Evolutionary conservation across 1,284 basidiomycete genomes (phyloP).

Genomic region (Earliella scabrosa): DNA sequence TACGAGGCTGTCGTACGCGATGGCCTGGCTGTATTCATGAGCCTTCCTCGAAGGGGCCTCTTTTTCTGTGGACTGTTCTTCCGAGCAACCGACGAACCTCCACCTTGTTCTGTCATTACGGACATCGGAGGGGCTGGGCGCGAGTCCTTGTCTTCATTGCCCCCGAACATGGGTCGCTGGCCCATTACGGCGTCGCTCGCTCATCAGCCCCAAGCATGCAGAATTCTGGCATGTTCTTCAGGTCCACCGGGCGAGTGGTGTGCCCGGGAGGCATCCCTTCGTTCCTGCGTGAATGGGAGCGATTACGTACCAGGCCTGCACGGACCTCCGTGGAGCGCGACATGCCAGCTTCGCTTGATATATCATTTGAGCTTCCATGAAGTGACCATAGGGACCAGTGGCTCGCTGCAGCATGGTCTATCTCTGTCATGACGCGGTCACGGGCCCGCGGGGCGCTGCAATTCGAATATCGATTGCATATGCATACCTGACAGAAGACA

Average conservation of each 20-base stretch:
- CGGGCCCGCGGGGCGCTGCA: conserved; percentile 5
- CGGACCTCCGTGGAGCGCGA: conserved; percentile 16
- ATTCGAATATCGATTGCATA: conserved; percentile 2
- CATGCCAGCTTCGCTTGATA: conserved; percentile 11
- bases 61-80: neutral
- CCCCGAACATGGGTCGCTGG: conserved; percentile 1
- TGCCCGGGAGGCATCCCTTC: conserved; percentile 2
- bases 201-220: neutral
- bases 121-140: neutral
- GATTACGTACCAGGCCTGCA: conserved; percentile 23
- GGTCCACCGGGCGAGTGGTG: neutral
- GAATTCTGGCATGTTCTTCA: conserved; percentile 12
- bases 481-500: conserved; percentile 16
- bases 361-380: conserved; percentile 21
- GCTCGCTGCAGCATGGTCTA: neutral
- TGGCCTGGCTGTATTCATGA: neutral
- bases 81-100: conserved; percentile 1
- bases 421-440: conserved; percentile 9
- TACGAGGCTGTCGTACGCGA: neutral
- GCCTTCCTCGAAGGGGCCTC: neutral
- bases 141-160: neutral
- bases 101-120: conserved; percentile 2
- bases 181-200: neutral
- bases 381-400: conserved; percentile 9
- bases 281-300: conserved; percentile 5